These are phyloP conservation scores for Yamadazyma olivae DNA, from an alignment of 805 yeast species.

Conservation along the genomic window DNA sequence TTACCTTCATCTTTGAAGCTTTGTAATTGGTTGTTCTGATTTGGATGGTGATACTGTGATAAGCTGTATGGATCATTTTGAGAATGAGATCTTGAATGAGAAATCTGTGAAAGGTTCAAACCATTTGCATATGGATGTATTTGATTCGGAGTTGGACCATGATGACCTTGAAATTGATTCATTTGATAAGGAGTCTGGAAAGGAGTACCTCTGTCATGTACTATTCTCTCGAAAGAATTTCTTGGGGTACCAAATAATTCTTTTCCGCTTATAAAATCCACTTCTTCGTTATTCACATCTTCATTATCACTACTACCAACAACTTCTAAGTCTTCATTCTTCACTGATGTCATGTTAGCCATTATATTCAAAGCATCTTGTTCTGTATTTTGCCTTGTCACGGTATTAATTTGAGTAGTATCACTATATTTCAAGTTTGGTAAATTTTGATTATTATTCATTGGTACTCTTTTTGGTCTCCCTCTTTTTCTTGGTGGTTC, in stretches of 20 bases:
- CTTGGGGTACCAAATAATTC: slow-evolving; percentile 42
- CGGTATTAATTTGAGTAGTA: slow-evolving; percentile 30
- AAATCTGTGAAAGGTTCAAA: slow-evolving; percentile 1
- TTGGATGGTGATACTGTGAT: slow-evolving; percentile 40
- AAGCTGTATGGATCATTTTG: slow-evolving; percentile 33
- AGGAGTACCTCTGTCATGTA: slow-evolving; percentile 11
- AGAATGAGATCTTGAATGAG: slow-evolving; percentile 16
- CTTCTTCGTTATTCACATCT: slow-evolving; percentile 23
- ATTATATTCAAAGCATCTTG: slow-evolving; percentile 36
- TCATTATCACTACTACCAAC: slow-evolving; percentile 29
- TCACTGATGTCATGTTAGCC: slow-evolving; percentile 20
- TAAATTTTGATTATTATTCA: slow-evolving; percentile 12
- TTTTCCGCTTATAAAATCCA: slow-evolving; percentile 35
- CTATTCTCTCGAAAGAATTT: slow-evolving; percentile 32
- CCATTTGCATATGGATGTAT: slow-evolving; percentile 3
- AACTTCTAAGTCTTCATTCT: slow-evolving; percentile 35
- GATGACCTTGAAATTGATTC: slow-evolving; percentile 1
- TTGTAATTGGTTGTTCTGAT: slow-evolving; percentile 13
- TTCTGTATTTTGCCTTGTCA: slow-evolving; percentile 37
- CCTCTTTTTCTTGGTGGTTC: slow-evolving; percentile 37
- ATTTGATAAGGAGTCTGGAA: slow-evolving; percentile 13
- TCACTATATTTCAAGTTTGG: slow-evolving; percentile 30
- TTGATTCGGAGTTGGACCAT: slow-evolving; percentile 1
- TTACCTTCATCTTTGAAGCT: slow-evolving; percentile 19
- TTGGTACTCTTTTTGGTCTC: slow-evolving; percentile 31